Conservation (phyloP, 1,139 yeast genomes). For the Taphrina pruni region DNA sequence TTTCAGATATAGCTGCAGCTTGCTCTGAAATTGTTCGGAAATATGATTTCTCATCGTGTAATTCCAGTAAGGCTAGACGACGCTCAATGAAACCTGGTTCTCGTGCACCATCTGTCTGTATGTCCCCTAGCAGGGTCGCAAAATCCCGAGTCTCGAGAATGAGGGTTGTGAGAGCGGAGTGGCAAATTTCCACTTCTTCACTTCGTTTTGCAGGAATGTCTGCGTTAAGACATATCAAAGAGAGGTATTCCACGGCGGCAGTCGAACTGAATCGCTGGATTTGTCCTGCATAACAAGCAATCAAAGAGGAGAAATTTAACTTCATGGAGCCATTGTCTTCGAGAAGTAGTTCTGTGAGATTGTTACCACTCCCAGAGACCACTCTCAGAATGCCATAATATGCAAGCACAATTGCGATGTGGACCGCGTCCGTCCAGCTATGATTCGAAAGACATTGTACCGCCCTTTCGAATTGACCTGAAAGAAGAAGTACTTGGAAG, state of each 20-base stretch:
- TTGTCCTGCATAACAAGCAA: slow-evolving; percentile 65
- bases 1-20: slow-evolving; percentile 86
- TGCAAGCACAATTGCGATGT: slow-evolving; percentile 80
- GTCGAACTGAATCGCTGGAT: slow-evolving; percentile 87
- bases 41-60: slow-evolving; percentile 62
- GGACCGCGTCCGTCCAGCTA: slow-evolving; percentile 86
- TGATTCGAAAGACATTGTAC: slow-evolving; percentile 69
- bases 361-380: slow-evolving; percentile 48
- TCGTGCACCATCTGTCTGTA: slow-evolving; percentile 75
- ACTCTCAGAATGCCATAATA: slow-evolving; percentile 75
- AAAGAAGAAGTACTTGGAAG: slow-evolving; percentile 72
- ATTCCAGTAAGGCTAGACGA: slow-evolving; percentile 69
- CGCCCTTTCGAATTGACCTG: slow-evolving; percentile 84
- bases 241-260: slow-evolving; percentile 86
- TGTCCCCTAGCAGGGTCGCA: slow-evolving; percentile 76
- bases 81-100: slow-evolving; percentile 84
- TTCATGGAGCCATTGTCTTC: slow-evolving; percentile 45
- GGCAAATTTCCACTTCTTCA: slow-evolving; percentile 65
- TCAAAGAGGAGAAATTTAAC: slow-evolving; percentile 53
- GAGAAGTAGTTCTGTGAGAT: not conserved
- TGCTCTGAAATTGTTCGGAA: slow-evolving; percentile 76
- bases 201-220: slow-evolving; percentile 50
- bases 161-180: slow-evolving; percentile 81
- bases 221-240: slow-evolving; percentile 65
- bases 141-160: slow-evolving; percentile 87